Evolutionary conservation across 371 early-diverging fungal species (phyloP), one percentile per base, ranked within the genome.

Genomic region (Conidiobolus incongruus): DNA sequence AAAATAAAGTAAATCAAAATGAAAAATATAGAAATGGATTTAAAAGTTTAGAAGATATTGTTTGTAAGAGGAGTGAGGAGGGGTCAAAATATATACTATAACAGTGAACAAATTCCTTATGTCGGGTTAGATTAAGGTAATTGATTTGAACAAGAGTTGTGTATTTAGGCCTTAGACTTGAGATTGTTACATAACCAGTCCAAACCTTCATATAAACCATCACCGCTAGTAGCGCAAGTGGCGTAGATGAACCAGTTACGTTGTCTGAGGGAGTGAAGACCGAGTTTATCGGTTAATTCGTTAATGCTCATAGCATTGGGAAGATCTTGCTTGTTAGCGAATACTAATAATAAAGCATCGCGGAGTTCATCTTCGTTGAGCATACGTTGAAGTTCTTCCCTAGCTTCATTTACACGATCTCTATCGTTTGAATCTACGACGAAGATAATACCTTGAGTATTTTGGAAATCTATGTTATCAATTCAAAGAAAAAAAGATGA

Each of bases 371-470:
- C 84, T 62, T 85, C 88, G 54, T 79, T 75, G 40, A 87, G 60
- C 81, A 87, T 83, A 44, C 81, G 72, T 51, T 76, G 71, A 44
- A 87, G 61, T 55, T 86, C 88, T 33, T 87, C 81, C 45, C 77
- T 78, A 29, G 96, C 87, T 53, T 86, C 78, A 47, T 52, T 60
- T 59, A 88, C 77, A 65, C 93, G 83, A 37, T 87, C 82, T 46
- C 74, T 75, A 63, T 95, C 93, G 54, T 81, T 82, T 56, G 81
- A 77, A 58, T 95, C 96, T 38, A 94, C 82, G 22, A 95, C 89
- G 58, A 84, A 95, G 52, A 95, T 85, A 47, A 95, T 81, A 26
- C 83, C 87, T 60, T 83, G 80, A 22, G 84, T 84, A 60, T 81
- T 81, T 57, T 79, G 76, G 66, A 74, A 84, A 53, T 84, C 72